Evolutionary conservation across 306 rosid species (phyloP), one percentile per base, ranked within the genome.

Genomic region (Cajanus cajan): DNA sequence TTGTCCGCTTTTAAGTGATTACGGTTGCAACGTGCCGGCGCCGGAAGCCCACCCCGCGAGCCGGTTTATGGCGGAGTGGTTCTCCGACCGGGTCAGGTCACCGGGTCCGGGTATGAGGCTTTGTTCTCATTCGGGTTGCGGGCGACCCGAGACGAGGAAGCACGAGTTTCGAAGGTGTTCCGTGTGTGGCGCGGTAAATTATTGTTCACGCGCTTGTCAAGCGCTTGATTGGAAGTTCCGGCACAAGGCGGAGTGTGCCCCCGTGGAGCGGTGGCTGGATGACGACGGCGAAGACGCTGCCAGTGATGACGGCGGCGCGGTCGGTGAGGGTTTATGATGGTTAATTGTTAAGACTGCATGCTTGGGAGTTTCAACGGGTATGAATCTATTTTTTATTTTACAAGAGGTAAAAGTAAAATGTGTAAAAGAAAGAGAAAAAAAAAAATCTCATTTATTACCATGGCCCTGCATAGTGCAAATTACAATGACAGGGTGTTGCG

Each of bases 171-270:
- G 97, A 22, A 87, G 98, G 70, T 94, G 98, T 8, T 94, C 98
- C 10, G 97, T 94, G 3, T 92, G 97, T 31, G 97, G 98, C 0
- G 80, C 82, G 3, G 97, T 90, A 65, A 94, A 89, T 33, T 94
- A 94, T 64, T 94, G 98, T 37, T 94, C 98, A 57, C 98, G 98
- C 69, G 98, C 97, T 1, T 94, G 97, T 33, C 98, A 94, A 62
- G 98, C 98, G 28, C 92, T 94, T 41, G 97, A 94, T 83, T 94
- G 98, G 98, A 94, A 92, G 84, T 83, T 90, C 19, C 87, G 97
- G 14, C 98, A 94, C 43, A 94, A 94, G 87, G 87, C 74, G 5
- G 97, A 90, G 74, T 94, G 98, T 13, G 76, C 87, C 0, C 91
- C 93, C 0, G 92, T 82, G 2, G 98, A 90, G 73, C 84, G 93